Conservation (phyloP, 225 moss, liverwort and hornwort species). For the Asterella californica region DNA sequence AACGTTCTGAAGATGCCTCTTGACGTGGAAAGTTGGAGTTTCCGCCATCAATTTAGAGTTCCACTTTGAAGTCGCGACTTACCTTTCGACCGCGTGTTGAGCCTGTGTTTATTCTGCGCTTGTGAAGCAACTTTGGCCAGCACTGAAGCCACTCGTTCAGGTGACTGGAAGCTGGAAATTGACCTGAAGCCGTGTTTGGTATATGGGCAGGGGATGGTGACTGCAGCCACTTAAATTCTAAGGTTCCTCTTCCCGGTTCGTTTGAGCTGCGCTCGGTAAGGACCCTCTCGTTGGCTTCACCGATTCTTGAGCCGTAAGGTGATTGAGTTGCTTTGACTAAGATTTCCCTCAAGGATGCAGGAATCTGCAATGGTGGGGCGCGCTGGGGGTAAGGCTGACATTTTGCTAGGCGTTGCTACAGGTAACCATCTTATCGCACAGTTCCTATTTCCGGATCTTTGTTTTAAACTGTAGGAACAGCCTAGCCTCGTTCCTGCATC, state of each 20-base stretch:
- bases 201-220: slow-evolving; percentile 60
- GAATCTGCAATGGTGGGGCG: slow-evolving; percentile 64
- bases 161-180: not conserved
- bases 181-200: not conserved
- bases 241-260: slow-evolving; percentile 63
- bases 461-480: not conserved
- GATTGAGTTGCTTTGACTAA: not conserved
- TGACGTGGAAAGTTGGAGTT: not conserved
- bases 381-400: slow-evolving; percentile 54
- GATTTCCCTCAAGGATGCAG: slow-evolving; percentile 28
- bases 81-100: not conserved
- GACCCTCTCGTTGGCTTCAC: not conserved
- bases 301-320: not conserved
- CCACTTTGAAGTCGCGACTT: not conserved
- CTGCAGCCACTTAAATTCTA: slow-evolving; percentile 53
- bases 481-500: not conserved
- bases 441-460: not conserved
- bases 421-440: slow-evolving; percentile 33
- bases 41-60: not conserved
- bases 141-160: not conserved
- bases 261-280: slow-evolving; percentile 64
- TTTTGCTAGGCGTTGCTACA: slow-evolving; percentile 62
- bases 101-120: not conserved
- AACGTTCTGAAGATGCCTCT: too few relatives aligned
- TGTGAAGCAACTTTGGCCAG: not conserved